These are phyloP conservation scores for Hydrangea macrophylla DNA, from an alignment of 148 eudicot genomes.

Conservation along the genomic window DNA sequence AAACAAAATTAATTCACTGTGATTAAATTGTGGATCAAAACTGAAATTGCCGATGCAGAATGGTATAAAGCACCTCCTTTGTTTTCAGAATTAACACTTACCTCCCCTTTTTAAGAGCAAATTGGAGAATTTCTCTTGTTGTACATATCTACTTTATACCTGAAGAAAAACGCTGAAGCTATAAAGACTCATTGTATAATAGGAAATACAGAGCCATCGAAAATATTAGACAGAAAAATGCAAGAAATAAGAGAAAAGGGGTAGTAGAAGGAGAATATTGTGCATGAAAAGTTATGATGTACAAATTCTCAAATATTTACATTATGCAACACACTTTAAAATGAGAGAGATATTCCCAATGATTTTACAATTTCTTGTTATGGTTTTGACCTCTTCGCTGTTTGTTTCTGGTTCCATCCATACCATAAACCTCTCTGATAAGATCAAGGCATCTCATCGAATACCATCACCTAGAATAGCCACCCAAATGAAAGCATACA, in stretches of 20 bases:
- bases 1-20: too few relatives aligned
- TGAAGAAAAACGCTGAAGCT: not conserved
- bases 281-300: too few relatives aligned
- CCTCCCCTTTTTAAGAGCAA: too few relatives aligned
- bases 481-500: constrained; percentile 4
- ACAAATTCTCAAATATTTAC: constrained; percentile 4
- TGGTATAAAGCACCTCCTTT: too few relatives aligned
- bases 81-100: too few relatives aligned
- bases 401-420: constrained; percentile 23
- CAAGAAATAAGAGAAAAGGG: not conserved
- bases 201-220: too few relatives aligned
- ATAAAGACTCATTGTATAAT: not conserved
- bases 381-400: constrained; percentile 7
- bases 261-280: not conserved
- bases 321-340: constrained; percentile 13
- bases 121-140: too few relatives aligned
- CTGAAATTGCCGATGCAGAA: too few relatives aligned
- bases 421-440: constrained; percentile 1
- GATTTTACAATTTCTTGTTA: constrained; percentile 30
- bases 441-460: constrained; percentile 65
- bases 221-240: not conserved
- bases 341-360: constrained; percentile 50
- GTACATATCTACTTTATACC: not conserved
- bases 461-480: constrained; percentile 66
- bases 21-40: too few relatives aligned